Evolutionary conservation across 495 filamentous ascomycete genomes (phyloP).

Genomic region (Aspergillus coremiiformis): DNA sequence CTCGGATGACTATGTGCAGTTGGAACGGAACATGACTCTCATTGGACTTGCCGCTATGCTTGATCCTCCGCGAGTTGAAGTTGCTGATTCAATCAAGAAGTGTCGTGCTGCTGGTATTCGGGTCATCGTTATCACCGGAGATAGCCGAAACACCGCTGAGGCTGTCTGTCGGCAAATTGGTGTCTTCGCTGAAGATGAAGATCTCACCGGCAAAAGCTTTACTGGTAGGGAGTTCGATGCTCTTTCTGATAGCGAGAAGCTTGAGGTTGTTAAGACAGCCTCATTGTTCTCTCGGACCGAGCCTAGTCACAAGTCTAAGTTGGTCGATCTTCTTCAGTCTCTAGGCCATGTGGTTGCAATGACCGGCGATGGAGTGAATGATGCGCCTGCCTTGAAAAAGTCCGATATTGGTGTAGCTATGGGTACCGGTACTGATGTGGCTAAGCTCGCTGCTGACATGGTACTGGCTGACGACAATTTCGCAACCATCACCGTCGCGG

Average conservation of each 20-base stretch:
- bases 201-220: conserved; percentile 85
- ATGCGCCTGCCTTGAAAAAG: conserved; percentile 97
- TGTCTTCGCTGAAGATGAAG: conserved; percentile 75
- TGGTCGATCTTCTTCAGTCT: conserved; percentile 93
- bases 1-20: conserved; percentile 69
- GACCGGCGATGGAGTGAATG: conserved; percentile 99
- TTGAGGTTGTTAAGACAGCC: conserved; percentile 75
- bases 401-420: conserved; percentile 98
- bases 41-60: conserved; percentile 94
- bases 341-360: conserved; percentile 95
- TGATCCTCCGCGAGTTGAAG: conserved; percentile 95
- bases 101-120: conserved; percentile 91
- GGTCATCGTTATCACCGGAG: conserved; percentile 96
- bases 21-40: conserved; percentile 92
- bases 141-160: conserved; percentile 96
- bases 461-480: conserved; percentile 98
- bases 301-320: conserved; percentile 87
- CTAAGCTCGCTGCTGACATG: conserved; percentile 97
- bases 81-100: conserved; percentile 73
- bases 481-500: conserved; percentile 90
- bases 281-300: conserved; percentile 97
- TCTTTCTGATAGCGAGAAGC: conserved; percentile 68
- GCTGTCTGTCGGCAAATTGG: conserved; percentile 96
- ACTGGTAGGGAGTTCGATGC: conserved; percentile 92
- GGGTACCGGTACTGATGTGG: conserved; percentile 97